phyloP scores from a whole-genome alignment of 805 yeast species.

The Candida maltosa region DNA sequence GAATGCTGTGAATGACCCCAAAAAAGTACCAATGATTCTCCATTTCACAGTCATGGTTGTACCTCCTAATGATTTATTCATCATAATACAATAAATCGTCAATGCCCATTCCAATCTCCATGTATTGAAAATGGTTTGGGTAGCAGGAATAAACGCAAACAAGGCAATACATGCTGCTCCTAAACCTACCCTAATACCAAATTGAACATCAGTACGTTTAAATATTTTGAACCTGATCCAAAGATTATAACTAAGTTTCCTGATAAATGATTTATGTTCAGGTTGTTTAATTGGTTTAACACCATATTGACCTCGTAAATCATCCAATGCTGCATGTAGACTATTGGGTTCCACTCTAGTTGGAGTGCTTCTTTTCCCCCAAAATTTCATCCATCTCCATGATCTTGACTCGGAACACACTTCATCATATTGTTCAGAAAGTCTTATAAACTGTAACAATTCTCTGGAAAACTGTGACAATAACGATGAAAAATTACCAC shows the following conservation, averaged over 20 bases:
- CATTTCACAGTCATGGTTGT: slow-evolving; percentile 75
- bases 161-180: slow-evolving; percentile 67
- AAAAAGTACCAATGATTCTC: slow-evolving; percentile 69
- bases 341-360: slow-evolving; percentile 13
- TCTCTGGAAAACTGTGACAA: slow-evolving; percentile 63
- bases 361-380: slow-evolving; percentile 27
- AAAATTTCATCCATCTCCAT: slow-evolving; percentile 54
- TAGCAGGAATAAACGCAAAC: slow-evolving; percentile 61
- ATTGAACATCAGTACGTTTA: slow-evolving; percentile 65
- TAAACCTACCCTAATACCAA: slow-evolving; percentile 74
- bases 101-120: slow-evolving; percentile 87
- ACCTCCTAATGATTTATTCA: slow-evolving; percentile 83
- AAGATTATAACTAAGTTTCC: slow-evolving; percentile 19
- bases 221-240: slow-evolving; percentile 54
- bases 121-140: slow-evolving; percentile 50
- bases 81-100: slow-evolving; percentile 77
- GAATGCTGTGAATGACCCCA: slow-evolving; percentile 67
- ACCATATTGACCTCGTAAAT: slow-evolving; percentile 25
- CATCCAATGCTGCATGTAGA: slow-evolving; percentile 32
- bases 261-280: slow-evolving; percentile 1
- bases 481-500: slow-evolving; percentile 73
- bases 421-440: slow-evolving; percentile 39
- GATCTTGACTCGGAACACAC: slow-evolving; percentile 23
- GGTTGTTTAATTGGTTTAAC: not conserved
- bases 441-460: slow-evolving; percentile 43